Evolutionary conservation across 257 asterid genomes (phyloP), one percentile per base, ranked within the genome.

Genomic region (Euphrasia confusa): DNA sequence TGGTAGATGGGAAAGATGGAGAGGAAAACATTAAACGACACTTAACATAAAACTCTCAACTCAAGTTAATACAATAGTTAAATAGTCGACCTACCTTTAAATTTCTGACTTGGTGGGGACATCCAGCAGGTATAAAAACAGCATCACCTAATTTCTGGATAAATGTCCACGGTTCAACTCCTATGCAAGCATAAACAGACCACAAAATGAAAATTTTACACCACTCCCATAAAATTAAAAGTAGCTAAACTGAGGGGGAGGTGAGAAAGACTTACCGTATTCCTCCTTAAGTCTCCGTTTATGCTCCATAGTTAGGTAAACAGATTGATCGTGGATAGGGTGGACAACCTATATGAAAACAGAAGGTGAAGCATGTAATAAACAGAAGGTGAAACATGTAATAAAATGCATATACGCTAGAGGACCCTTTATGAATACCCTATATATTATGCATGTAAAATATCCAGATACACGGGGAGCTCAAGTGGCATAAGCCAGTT

Each of bases 91-190:
- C 21, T 73, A 89, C 95, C 97, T 84, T 87, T 54, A 90, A 76
- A 72, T 90, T 90, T 74, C 97, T 77, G 64, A 90, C 95, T 83
- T 90, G 97, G 74, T 90, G 94, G 60, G 97, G 96, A 67, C 97
- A 90, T 33, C 97, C 96, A 1, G 96, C 96, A 66, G 97, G 97
- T 69, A 90, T 83, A 54, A 87, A 75, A 59, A 90, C 95, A 28
- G 97, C 97, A 69, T 90, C 97, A 10, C 95, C 97, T 56, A 84
- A 52, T 47, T 77, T 84, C 78, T 90, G 97, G 64, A 87, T 72
- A 56, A 90, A 90, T 21, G 96, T 84, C 97, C 97, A 90, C 27
- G 97, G 90, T 69, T 90, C 97, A 27, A 90, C 77, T 55, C 96
- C 97, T 90, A 56, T 12, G 47, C 54, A 77, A 66, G 30, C 72